Evolutionary conservation across 257 asterid genomes (phyloP).

Genomic region (Cordia subcordata): DNA sequence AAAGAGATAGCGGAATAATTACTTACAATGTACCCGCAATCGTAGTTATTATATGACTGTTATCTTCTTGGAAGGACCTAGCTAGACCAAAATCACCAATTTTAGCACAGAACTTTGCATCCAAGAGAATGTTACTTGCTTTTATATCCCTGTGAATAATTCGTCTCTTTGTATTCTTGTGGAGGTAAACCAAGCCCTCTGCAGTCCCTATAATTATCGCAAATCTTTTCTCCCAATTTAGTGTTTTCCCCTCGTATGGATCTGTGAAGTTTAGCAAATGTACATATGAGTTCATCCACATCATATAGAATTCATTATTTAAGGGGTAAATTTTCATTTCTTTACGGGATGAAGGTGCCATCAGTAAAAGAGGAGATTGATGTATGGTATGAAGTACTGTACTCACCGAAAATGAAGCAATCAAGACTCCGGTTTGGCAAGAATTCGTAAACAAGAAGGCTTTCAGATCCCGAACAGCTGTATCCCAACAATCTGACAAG

Average conservation of each 20-base stretch:
- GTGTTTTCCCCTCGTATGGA: background rate
- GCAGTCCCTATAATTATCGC: conserved; percentile 58
- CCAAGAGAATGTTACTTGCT: conserved; percentile 56
- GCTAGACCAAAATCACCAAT: conserved; percentile 80
- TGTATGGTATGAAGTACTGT: no score
- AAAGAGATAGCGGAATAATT: background rate
- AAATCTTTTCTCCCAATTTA: conserved; percentile 49
- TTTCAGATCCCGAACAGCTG: background rate
- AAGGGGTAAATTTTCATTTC: no score
- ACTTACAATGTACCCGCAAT: conserved; percentile 76
- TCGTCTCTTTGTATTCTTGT: conserved; percentile 46
- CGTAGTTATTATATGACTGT: conserved; percentile 55
- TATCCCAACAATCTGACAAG: background rate
- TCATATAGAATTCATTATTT: no score
- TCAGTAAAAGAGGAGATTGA: no score
- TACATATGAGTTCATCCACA: no score
- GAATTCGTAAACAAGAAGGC: background rate
- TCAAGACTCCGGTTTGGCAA: background rate
- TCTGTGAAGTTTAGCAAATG: background rate
- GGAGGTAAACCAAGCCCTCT: conserved; percentile 67
- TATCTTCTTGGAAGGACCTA: conserved; percentile 56
- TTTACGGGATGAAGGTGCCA: no score
- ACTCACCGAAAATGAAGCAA: background rate
- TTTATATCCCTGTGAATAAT: conserved; percentile 73
- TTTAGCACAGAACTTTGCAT: conserved; percentile 48